A percentile compares a stretch with the other conserved stretches of the same genome.
Conservation (phyloP, 1,284 basidiomycete species). For the Leccinum angustisporum region DNA sequence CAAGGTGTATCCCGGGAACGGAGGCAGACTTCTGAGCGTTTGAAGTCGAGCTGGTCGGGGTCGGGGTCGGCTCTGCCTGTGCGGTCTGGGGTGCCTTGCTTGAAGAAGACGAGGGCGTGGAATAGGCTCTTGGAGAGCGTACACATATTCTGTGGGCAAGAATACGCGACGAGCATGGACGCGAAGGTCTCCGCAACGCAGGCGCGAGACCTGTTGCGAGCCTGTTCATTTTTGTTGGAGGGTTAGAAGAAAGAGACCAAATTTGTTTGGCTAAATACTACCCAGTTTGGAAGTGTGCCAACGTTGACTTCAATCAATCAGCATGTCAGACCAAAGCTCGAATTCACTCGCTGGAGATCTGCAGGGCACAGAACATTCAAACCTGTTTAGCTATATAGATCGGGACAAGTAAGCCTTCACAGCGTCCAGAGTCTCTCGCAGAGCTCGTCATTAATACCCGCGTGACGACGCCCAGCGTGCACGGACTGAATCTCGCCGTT, state of each 20-base stretch:
- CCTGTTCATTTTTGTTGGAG: not conserved
- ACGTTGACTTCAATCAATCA: constrained; percentile 5
- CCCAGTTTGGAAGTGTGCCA: constrained; percentile 16
- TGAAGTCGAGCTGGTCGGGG: constrained; percentile 1
- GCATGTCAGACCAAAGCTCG: constrained; percentile 16
- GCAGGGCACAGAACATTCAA: constrained; percentile 48
- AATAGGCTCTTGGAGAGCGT: constrained; percentile 13
- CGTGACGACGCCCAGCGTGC: constrained; percentile 51
- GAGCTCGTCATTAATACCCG: constrained; percentile 7
- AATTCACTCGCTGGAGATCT: constrained; percentile 32
- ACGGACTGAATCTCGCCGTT: constrained; percentile 73
- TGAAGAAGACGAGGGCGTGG: constrained; percentile 14
- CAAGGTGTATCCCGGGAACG: constrained; percentile 21
- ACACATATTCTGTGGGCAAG: not conserved
- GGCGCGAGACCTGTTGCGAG: constrained; percentile 2
- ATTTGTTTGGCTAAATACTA: not conserved
- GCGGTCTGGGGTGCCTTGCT: constrained; percentile 3
- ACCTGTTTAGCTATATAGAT: constrained; percentile 65
- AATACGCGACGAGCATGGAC: constrained; percentile 7
- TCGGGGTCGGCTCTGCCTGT: constrained; percentile 6
- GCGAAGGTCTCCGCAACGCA: constrained; percentile 15
- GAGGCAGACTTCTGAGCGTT: constrained; percentile 1
- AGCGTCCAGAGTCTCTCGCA: not conserved
- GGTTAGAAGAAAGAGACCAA: constrained; percentile 1
- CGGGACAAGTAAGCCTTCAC: constrained; percentile 57